Conservation (phyloP, 257 asterid species). For the Cinchona pubescens region DNA sequence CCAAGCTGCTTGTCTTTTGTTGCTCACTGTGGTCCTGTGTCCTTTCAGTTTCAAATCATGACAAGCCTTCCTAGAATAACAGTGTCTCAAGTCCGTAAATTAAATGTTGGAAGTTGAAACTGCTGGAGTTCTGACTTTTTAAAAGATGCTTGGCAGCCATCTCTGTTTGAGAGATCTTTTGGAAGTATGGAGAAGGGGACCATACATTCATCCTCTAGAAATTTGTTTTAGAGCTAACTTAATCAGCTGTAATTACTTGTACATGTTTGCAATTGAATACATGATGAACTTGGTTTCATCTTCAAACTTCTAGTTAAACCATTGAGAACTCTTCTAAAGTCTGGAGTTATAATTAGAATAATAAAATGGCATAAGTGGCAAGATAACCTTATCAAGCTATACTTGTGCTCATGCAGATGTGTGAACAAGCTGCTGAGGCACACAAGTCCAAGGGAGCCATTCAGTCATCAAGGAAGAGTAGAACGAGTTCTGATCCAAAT, state of each 20-base stretch:
- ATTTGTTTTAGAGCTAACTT: neutral
- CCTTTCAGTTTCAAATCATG: neutral
- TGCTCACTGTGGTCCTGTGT: neutral
- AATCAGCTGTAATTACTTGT: neutral
- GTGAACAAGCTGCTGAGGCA: constrained; percentile 98
- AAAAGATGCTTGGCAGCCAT: neutral
- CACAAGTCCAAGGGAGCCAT: constrained; percentile 89
- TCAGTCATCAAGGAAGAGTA: constrained; percentile 70
- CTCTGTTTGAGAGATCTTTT: neutral
- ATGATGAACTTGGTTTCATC: neutral
- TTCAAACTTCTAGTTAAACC: neutral
- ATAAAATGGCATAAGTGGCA: neutral
- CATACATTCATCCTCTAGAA: neutral
- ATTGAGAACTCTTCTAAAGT: neutral
- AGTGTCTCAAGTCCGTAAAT: neutral
- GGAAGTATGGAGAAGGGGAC: too few species aligned
- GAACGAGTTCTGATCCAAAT: constrained; percentile 57
- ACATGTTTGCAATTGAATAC: neutral
- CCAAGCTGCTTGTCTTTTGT: neutral
- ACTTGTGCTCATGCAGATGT: too few species aligned
- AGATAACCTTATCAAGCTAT: too few species aligned
- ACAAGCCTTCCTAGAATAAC: neutral
- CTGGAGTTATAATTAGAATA: neutral
- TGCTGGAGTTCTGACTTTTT: neutral
- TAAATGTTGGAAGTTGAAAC: neutral